Base-by-base conservation (phyloP, 495 filamentous ascomycete genomes). In the Penicillium macrosclerotiorum region DNA sequence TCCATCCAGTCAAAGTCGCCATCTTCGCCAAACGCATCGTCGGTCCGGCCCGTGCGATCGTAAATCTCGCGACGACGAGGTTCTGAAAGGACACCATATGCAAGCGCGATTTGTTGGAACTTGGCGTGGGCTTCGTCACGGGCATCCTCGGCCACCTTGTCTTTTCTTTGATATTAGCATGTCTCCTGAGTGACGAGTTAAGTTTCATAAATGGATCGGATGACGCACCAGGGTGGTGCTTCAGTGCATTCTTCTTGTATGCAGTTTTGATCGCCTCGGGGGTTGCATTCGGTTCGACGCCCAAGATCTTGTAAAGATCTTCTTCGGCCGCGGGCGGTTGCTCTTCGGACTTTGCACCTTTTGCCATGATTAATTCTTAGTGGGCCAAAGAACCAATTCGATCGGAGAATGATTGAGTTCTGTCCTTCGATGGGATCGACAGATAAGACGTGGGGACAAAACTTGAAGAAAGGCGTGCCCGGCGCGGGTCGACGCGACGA, bases 51-150 rank as follows among this genome's bases (percentile, higher is more conserved):
- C 0, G 92, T 96, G 45, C 75, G 72, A 62, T 98, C 91, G 67
- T 96, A 98, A 46, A 89, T 83, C 37, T 78, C 79, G 39, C 92
- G 85, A 24, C 91, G 81, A 3, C 73, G 69, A 8, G 80, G 69
- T 46, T 95, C 88, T 19, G 89, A 96, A 34, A 98, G 81, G 35
- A 98, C 84, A 13, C 88, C 90, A 58, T 97, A 95, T 32, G 94
- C 91, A 50, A 96, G 91, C 8, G 91, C 93, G 54, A 97, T 82
- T 40, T 83, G 72, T 61, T 97, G 93, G 73, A 98, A 98, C 26
- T 78, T 83, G 37, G 71, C 61, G 51, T 93, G 82, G 6, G 94
- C 91, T 40, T 75, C 68, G 7, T 80, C 74, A 57, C 85, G 86
- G 25, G 79, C 63, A 25, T 80, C 74, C 1, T 77, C 69, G 32